phyloP scores from a whole-genome alignment of 1,139 yeast genomes.

The Kodamaea fungicola region DNA sequence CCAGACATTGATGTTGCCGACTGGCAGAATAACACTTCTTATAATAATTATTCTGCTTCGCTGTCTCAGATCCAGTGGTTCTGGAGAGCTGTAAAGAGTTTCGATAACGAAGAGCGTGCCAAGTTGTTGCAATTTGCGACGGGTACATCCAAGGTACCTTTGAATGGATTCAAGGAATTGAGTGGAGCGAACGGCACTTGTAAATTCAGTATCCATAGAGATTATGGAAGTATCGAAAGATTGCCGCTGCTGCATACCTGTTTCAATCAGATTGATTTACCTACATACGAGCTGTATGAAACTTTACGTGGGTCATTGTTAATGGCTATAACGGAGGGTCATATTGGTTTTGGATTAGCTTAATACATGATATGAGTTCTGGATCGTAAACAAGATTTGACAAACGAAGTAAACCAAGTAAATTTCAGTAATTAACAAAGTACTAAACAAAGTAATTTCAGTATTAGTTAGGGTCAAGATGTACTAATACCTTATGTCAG shows the following conservation, averaged over 20 bases:
- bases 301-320: conserved; percentile 76
- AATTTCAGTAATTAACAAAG: no score
- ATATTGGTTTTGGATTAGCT: conserved; percentile 93
- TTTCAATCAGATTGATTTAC: conserved; percentile 90
- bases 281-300: conserved; percentile 89
- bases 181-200: conserved; percentile 87
- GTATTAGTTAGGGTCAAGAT: no score
- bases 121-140: conserved; percentile 93
- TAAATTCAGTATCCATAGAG: conserved; percentile 87
- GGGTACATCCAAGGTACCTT: conserved; percentile 95
- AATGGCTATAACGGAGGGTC: conserved; percentile 89
- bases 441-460: no score
- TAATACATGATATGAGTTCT: conserved; percentile 10
- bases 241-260: conserved; percentile 96
- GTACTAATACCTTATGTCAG: no score
- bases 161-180: conserved; percentile 87
- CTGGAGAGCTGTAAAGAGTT: conserved; percentile 97
- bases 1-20: conserved; percentile 96
- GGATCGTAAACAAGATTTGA: not conserved
- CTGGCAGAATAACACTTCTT: conserved; percentile 85
- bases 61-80: conserved; percentile 94
- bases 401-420: no score
- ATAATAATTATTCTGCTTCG: conserved; percentile 79
- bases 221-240: conserved; percentile 80
- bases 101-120: conserved; percentile 92